These are phyloP conservation scores for Suillus occidentalis DNA, from an alignment of 768 basidiomycete genomes.

Conservation along the genomic window DNA sequence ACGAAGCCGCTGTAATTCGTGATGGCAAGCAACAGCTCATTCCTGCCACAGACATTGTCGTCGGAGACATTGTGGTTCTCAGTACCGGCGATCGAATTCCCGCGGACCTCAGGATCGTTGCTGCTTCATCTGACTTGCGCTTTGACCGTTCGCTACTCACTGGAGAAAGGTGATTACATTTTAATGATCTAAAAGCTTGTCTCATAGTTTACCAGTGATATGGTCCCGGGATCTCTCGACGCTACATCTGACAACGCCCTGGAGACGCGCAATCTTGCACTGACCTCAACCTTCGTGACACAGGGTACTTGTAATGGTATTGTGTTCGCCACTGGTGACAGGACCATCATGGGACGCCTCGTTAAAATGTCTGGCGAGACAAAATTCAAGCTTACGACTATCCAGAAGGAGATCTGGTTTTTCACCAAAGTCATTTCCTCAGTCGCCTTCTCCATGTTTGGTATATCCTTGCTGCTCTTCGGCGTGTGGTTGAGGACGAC, in stretches of 20 bases:
- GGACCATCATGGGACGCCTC: conserved; percentile 51
- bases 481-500: conserved; percentile 42
- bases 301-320: conserved; percentile 43
- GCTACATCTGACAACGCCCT: conserved; percentile 50
- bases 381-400: conserved; percentile 46
- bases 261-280: conserved; percentile 47
- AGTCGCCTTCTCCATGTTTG: conserved; percentile 40
- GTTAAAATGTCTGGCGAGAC: conserved; percentile 51
- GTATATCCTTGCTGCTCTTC: conserved; percentile 40
- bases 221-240: conserved; percentile 46
- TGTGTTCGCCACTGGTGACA: conserved; percentile 45
- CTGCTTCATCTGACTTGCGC: conserved; percentile 50
- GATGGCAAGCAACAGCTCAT: conserved; percentile 48
- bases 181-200: neutral
- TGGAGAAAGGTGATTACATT: conserved; percentile 39
- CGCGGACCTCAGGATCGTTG: conserved; percentile 56
- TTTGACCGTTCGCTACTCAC: conserved; percentile 57
- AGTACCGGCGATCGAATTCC: conserved; percentile 57
- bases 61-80: conserved; percentile 55
- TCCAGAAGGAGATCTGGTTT: conserved; percentile 49
- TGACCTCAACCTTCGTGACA: conserved; percentile 44
- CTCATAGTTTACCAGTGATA: conserved; percentile 31
- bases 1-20: conserved; percentile 55
- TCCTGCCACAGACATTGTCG: conserved; percentile 54
- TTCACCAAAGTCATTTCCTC: conserved; percentile 53